phyloP scores from a whole-genome alignment of 176 grass and related monocot species.

The Phragmites australis region DNA sequence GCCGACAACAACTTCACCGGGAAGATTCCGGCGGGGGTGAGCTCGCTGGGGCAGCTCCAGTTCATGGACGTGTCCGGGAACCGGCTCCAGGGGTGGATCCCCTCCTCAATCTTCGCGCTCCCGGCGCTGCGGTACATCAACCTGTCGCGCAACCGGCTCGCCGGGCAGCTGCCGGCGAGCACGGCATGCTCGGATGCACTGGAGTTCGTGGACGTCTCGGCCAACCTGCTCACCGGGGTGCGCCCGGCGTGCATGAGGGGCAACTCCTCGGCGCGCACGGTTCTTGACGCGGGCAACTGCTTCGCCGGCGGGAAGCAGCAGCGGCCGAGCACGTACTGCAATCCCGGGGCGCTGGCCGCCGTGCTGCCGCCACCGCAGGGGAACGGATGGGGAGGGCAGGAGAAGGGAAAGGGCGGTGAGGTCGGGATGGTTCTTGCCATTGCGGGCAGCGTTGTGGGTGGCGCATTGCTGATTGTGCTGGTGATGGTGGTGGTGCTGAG shows the following conservation, averaged over 20 bases:
- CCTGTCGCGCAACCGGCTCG: conserved; percentile 64
- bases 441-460: conserved; percentile 58
- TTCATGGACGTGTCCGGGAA: conserved; percentile 72
- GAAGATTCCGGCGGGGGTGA: conserved; percentile 44
- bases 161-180: conserved; percentile 54
- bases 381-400: background rate
- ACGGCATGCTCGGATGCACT: conserved; percentile 51
- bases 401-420: conserved; percentile 42
- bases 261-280: conserved; percentile 49
- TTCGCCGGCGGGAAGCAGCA: conserved; percentile 59
- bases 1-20: conserved; percentile 61
- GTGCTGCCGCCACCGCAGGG: conserved; percentile 59
- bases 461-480: conserved; percentile 57
- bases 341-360: conserved; percentile 64
- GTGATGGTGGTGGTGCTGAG: conserved; percentile 53
- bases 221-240: conserved; percentile 69
- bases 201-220: conserved; percentile 72
- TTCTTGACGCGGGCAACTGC: conserved; percentile 74
- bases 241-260: conserved; percentile 69
- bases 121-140: conserved; percentile 62
- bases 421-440: conserved; percentile 61
- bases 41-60: conserved; percentile 50
- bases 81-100: conserved; percentile 58
- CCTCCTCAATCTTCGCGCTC: conserved; percentile 67
- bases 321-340: conserved; percentile 65